Conservation (phyloP, 2,329 filamentous ascomycete genomes). For the Diaporthe ilicicola region DNA sequence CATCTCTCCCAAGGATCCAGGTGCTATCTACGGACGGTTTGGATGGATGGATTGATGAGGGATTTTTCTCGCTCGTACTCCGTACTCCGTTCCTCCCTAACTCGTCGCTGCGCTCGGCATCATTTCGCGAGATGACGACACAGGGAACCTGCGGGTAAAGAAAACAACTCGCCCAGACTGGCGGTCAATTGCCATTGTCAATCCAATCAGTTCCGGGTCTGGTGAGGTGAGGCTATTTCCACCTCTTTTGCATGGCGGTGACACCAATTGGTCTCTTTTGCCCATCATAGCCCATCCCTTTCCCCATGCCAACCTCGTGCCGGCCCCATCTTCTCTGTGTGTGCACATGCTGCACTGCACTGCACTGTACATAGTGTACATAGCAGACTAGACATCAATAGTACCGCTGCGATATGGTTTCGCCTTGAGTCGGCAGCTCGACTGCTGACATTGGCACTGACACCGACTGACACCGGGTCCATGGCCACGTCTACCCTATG, state of each 20-base stretch:
- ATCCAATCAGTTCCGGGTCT: background rate
- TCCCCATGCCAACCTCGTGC: background rate
- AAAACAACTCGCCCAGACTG: conserved; percentile 21
- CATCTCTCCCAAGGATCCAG: background rate
- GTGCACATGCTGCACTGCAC: background rate
- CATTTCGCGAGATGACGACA: conserved; percentile 33
- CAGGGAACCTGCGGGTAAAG: conserved; percentile 18
- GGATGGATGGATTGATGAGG: conserved; percentile 23
- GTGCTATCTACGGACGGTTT: conserved; percentile 7
- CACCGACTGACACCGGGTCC: background rate
- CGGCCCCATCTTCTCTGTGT: background rate
- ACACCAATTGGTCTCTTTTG: conserved; percentile 27
- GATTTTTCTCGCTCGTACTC: conserved; percentile 24
- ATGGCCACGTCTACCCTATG: background rate
- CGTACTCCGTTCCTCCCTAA: background rate
- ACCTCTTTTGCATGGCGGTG: conserved; percentile 18
- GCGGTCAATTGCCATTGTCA: conserved; percentile 27
- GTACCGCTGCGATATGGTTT: conserved; percentile 20
- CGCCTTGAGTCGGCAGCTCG: conserved; percentile 21
- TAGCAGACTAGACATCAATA: background rate
- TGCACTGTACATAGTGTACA: too few species aligned
- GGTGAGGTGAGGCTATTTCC: conserved; percentile 26
- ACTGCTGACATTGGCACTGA: conserved; percentile 19
- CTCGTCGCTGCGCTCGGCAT: conserved; percentile 29
- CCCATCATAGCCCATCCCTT: conserved; percentile 1